Conservation (phyloP, 805 yeast genomes). For the Kodamaea hsintzibuensis region DNA sequence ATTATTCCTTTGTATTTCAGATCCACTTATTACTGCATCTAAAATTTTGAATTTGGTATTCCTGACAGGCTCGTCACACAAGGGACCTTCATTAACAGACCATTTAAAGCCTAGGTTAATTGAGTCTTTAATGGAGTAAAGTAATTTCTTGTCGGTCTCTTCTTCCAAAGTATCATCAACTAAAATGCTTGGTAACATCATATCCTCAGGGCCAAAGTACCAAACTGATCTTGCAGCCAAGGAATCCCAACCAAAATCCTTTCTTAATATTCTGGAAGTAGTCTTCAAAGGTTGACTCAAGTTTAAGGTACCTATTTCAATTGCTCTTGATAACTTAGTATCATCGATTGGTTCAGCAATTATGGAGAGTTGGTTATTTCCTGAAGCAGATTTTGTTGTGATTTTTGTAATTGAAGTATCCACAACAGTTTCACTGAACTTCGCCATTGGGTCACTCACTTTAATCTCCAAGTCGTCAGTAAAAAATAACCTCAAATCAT, state of each 20-base stretch:
- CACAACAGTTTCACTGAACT: constrained; percentile 73
- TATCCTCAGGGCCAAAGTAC: constrained; percentile 60
- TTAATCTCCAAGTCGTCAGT: constrained; percentile 65
- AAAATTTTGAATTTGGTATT: constrained; percentile 70
- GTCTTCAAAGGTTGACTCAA: constrained; percentile 37
- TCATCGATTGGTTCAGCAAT: constrained; percentile 74
- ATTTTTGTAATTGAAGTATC: constrained; percentile 69
- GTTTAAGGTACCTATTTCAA: constrained; percentile 50
- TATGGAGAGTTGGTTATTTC: constrained; percentile 59
- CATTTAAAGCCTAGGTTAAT: constrained; percentile 80
- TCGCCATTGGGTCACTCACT: constrained; percentile 81
- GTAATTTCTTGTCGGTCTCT: constrained; percentile 55
- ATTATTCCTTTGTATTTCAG: constrained; percentile 52
- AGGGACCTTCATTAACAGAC: constrained; percentile 85
- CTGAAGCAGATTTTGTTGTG: constrained; percentile 57
- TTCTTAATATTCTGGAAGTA: constrained; percentile 56
- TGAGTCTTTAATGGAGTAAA: constrained; percentile 50
- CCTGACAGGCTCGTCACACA: constrained; percentile 82
- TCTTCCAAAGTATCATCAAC: constrained; percentile 70
- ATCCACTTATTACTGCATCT: constrained; percentile 53
- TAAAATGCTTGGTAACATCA: constrained; percentile 50
- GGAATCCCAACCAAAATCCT: constrained; percentile 75
- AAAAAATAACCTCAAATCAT: constrained; percentile 67
- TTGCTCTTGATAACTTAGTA: constrained; percentile 49
- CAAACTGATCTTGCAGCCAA: constrained; percentile 80